These are phyloP conservation scores for Xylariaceae sp. DNA, from an alignment of 2,329 filamentous ascomycete genomes.

Conservation along the genomic window DNA sequence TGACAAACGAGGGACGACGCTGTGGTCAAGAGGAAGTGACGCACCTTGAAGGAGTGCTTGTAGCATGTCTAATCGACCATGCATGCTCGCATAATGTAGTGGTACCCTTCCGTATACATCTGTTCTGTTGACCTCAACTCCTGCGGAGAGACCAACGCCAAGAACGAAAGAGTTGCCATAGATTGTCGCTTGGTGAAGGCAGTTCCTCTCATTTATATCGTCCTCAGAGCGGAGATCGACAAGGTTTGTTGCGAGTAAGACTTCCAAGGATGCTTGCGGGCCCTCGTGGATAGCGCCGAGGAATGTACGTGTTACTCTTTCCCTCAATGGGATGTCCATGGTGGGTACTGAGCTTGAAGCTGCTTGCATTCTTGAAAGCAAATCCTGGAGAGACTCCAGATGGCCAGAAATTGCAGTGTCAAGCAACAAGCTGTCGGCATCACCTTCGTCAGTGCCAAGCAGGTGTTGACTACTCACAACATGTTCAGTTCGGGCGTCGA, in stretches of 20 bases:
- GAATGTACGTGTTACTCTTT: slow-evolving; percentile 86
- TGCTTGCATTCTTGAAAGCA: slow-evolving; percentile 69
- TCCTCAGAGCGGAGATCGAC: slow-evolving; percentile 93
- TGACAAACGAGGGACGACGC: background rate
- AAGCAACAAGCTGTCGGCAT: slow-evolving; percentile 83
- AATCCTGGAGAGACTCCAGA: slow-evolving; percentile 71
- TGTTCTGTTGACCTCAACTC: slow-evolving; percentile 73
- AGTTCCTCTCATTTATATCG: slow-evolving; percentile 96
- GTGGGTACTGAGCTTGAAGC: slow-evolving; percentile 46
- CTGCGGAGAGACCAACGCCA: slow-evolving; percentile 68
- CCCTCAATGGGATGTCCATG: slow-evolving; percentile 56
- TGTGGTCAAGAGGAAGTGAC: slow-evolving; percentile 10
- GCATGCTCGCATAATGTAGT: slow-evolving; percentile 93
- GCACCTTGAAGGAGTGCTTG: slow-evolving; percentile 66
- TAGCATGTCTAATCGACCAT: slow-evolving; percentile 83
- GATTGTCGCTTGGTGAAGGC: slow-evolving; percentile 93
- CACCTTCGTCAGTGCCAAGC: slow-evolving; percentile 77
- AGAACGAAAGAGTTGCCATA: slow-evolving; percentile 82
- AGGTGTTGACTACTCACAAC: slow-evolving; percentile 65
- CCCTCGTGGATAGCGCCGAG: slow-evolving; percentile 86
- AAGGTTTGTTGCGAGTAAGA: slow-evolving; percentile 75
- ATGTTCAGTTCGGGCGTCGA: slow-evolving; percentile 61
- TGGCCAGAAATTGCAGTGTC: slow-evolving; percentile 86
- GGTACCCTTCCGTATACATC: slow-evolving; percentile 95
- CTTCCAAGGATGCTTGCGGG: slow-evolving; percentile 69